Conservation (phyloP, 1,139 yeast genomes). For the Geotrichum citri-aurantii region DNA sequence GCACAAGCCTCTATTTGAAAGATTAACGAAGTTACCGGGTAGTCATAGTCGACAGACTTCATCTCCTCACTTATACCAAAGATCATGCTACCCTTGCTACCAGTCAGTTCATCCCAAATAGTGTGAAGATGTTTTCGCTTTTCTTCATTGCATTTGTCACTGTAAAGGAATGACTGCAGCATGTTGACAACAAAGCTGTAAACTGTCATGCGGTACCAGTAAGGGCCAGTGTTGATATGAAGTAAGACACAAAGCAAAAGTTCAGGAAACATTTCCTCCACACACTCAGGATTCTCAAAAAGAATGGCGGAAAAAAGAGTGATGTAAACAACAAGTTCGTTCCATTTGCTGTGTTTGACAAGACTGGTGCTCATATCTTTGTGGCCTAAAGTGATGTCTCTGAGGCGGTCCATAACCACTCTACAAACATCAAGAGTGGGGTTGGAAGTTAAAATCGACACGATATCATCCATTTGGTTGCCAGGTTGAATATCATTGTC, state of each 20-base stretch:
- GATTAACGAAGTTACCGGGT: slow-evolving; percentile 48
- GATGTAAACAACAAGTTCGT: slow-evolving; percentile 66
- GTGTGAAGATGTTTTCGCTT: slow-evolving; percentile 20
- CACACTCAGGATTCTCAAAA: slow-evolving; percentile 63
- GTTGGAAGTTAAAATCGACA: slow-evolving; percentile 55
- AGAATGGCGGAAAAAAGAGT: slow-evolving; percentile 61
- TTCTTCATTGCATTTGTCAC: slow-evolving; percentile 8
- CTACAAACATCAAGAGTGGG: slow-evolving; percentile 76
- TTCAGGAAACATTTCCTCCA: slow-evolving; percentile 68
- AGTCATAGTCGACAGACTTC: slow-evolving; percentile 39
- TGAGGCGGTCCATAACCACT: slow-evolving; percentile 52
- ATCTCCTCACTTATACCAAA: slow-evolving; percentile 65
- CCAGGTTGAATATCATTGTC: slow-evolving; percentile 13
- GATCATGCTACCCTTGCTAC: slow-evolving; percentile 48
- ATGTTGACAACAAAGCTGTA: slow-evolving; percentile 64
- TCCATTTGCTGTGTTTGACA: slow-evolving; percentile 58
- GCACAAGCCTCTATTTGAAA: slow-evolving; percentile 60
- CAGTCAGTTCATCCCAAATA: slow-evolving; percentile 56
- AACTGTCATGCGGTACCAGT: slow-evolving; percentile 60
- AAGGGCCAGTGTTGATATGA: slow-evolving; percentile 67
- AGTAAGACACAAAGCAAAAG: slow-evolving; percentile 63
- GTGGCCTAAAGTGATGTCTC: slow-evolving; percentile 38
- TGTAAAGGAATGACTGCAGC: slow-evolving; percentile 55
- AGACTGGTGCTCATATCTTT: slow-evolving; percentile 19
- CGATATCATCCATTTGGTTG: slow-evolving; percentile 28